Conservation (phyloP, 2,329 filamentous ascomycete genomes). For the Epichloe sp. region DNA sequence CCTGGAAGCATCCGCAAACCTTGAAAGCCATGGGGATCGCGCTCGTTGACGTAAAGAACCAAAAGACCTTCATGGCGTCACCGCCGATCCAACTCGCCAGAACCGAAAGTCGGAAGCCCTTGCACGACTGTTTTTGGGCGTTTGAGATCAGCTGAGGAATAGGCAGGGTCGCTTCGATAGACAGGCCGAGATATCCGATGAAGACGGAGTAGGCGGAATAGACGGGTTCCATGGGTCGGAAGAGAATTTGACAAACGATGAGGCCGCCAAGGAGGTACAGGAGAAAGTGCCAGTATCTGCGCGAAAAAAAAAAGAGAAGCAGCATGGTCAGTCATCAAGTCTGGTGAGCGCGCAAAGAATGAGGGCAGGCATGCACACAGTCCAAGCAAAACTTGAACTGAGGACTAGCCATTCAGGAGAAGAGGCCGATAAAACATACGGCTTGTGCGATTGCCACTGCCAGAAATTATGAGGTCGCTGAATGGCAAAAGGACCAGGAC, state of each 20-base stretch:
- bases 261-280: slow-evolving; percentile 52
- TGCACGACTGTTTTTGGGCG: slow-evolving; percentile 53
- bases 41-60: slow-evolving; percentile 61
- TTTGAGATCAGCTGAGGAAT: slow-evolving; percentile 69
- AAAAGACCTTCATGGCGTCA: slow-evolving; percentile 78
- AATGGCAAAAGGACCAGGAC: slow-evolving; percentile 17
- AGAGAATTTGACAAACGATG: slow-evolving; percentile 50
- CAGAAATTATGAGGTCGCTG: slow-evolving; percentile 65
- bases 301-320: not conserved
- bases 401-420: not conserved
- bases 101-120: slow-evolving; percentile 65
- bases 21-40: slow-evolving; percentile 70
- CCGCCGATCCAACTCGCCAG: slow-evolving; percentile 67
- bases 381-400: too few relatives aligned
- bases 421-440: slow-evolving; percentile 25
- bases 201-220: slow-evolving; percentile 53
- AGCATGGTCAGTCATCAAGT: too few relatives aligned
- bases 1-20: slow-evolving; percentile 70
- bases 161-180: slow-evolving; percentile 69
- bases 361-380: too few relatives aligned
- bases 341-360: too few relatives aligned
- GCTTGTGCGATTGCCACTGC: slow-evolving; percentile 64
- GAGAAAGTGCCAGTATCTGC: slow-evolving; percentile 63
- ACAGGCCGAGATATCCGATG: slow-evolving; percentile 63
- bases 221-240: slow-evolving; percentile 43